Evolutionary conservation across 2,329 filamentous ascomycete genomes (phyloP).

Genomic region (Colletotrichum sp.): DNA sequence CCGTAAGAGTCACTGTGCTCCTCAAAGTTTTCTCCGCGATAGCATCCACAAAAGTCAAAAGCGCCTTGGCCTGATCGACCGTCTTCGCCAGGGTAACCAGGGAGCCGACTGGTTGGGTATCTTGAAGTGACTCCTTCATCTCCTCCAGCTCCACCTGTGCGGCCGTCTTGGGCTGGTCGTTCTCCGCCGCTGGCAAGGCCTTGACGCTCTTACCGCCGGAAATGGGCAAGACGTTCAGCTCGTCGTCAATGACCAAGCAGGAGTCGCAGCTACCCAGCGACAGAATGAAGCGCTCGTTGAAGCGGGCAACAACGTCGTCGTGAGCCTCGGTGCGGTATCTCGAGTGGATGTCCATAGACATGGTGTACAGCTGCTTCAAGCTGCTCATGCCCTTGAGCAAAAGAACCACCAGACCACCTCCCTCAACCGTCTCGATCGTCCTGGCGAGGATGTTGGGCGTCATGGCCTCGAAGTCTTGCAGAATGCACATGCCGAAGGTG

Average conservation of each 20-base stretch:
- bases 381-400: constrained; percentile 96
- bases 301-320: constrained; percentile 90
- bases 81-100: constrained; percentile 87
- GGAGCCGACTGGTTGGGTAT: constrained; percentile 85
- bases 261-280: constrained; percentile 94
- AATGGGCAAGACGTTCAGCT: constrained; percentile 95
- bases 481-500: constrained; percentile 97
- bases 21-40: constrained; percentile 95
- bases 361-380: constrained; percentile 93
- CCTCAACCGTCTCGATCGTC: constrained; percentile 97
- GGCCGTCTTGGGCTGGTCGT: constrained; percentile 74
- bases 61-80: constrained; percentile 92
- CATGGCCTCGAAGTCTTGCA: constrained; percentile 97
- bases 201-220: constrained; percentile 93
- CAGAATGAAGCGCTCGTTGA: constrained; percentile 97
- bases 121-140: constrained; percentile 86
- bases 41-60: constrained; percentile 96
- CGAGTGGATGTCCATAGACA: constrained; percentile 98
- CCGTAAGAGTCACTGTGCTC: constrained; percentile 92
- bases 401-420: constrained; percentile 88
- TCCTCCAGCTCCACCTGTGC: constrained; percentile 78
- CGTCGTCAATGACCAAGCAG: constrained; percentile 95
- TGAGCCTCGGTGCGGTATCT: constrained; percentile 97
- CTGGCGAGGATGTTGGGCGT: constrained; percentile 96
- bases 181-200: constrained; percentile 76